These are phyloP conservation scores for Ricinus communis DNA, from an alignment of 345 rosid species.

Conservation along the genomic window DNA sequence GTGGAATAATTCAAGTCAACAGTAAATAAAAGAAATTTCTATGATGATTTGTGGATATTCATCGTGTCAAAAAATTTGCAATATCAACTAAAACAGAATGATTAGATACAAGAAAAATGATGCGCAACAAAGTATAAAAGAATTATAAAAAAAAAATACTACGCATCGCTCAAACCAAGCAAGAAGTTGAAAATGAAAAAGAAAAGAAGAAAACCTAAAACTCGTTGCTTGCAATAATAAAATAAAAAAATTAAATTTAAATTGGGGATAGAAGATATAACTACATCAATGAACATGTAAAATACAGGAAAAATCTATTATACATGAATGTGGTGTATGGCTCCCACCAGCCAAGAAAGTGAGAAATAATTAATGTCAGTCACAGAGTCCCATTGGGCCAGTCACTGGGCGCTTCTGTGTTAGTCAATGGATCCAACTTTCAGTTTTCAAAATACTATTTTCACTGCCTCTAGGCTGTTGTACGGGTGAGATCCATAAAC, in stretches of 20 bases:
- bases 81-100: not conserved
- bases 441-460: no score
- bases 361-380: not conserved
- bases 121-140: not conserved
- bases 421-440: no score
- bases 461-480: no score
- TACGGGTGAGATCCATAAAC: not conserved
- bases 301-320: not conserved
- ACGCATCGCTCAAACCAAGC: not conserved
- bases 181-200: conserved; percentile 5
- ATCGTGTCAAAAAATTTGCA: not conserved
- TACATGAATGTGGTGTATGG: not conserved
- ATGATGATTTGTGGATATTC: not conserved
- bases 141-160: not conserved
- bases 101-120: not conserved
- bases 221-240: not conserved
- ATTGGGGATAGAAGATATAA: not conserved
- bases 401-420: no score
- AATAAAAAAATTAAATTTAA: not conserved
- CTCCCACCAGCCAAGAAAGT: not conserved
- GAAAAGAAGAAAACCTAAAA: not conserved
- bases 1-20: not conserved
- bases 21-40: not conserved
- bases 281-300: not conserved
- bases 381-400: no score